Evolutionary conservation across 805 yeast genomes (phyloP).

Genomic region (Ogataea wickerhamii): DNA sequence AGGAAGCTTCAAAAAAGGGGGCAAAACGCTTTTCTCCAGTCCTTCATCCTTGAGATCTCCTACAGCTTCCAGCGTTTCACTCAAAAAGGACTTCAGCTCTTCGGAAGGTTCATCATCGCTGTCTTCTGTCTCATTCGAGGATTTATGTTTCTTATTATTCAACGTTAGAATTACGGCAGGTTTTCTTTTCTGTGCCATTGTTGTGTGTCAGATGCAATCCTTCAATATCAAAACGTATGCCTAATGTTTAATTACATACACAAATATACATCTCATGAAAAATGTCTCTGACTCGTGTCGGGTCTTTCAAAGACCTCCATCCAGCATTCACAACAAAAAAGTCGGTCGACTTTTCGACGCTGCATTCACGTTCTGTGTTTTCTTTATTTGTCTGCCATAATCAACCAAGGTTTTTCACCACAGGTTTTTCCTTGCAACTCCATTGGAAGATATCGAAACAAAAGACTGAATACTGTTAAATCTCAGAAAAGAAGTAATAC

Average conservation of each 20-base stretch:
- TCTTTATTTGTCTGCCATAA: not conserved
- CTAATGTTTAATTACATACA: too few species aligned
- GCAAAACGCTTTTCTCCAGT: conserved; percentile 30
- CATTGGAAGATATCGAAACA: conserved; percentile 2
- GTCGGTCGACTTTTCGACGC: too few species aligned
- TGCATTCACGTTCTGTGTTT: too few species aligned
- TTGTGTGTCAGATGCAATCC: too few species aligned
- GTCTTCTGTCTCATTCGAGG: conserved; percentile 1
- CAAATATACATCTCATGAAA: too few species aligned
- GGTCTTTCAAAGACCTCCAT: too few species aligned
- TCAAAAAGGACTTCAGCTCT: conserved; percentile 31
- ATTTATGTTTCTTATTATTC: conserved; percentile 18
- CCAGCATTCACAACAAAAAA: too few species aligned
- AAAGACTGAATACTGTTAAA: not conserved
- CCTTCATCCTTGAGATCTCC: conserved; percentile 35
- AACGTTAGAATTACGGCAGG: conserved; percentile 14
- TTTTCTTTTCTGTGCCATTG: conserved; percentile 23
- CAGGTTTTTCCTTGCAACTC: conserved; percentile 5
- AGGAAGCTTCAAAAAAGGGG: conserved; percentile 69
- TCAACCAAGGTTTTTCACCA: not conserved
- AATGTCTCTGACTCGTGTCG: too few species aligned
- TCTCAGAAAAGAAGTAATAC: not conserved
- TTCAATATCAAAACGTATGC: too few species aligned
- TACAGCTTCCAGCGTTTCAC: conserved; percentile 33
- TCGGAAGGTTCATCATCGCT: conserved; percentile 1